These are phyloP conservation scores for Globisporangium acanthophoron DNA, from an alignment of 352 stramenopile species.

Conservation along the genomic window DNA sequence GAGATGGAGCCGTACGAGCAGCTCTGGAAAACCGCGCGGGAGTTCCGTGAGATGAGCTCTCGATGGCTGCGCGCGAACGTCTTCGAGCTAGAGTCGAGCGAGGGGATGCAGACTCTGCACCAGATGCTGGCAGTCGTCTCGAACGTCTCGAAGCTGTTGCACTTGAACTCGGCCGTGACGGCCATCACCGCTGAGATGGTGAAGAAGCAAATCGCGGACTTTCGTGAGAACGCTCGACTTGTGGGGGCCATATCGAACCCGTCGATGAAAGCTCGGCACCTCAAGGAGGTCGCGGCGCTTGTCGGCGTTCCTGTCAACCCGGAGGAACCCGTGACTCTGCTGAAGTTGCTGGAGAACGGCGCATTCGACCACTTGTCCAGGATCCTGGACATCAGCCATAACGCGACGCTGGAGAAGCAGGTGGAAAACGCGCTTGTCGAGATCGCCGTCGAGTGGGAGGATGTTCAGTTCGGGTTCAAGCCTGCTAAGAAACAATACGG, in stretches of 20 bases:
- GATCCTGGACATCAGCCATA: conserved; percentile 60
- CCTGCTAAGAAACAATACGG: neutral
- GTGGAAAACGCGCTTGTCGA: conserved; percentile 42
- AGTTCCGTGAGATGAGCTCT: conserved; percentile 72
- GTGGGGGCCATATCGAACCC: conserved; percentile 65
- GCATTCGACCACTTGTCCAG: conserved; percentile 41
- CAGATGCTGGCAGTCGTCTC: conserved; percentile 51
- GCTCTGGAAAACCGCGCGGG: conserved; percentile 59
- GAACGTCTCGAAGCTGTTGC: conserved; percentile 49
- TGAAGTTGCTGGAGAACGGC: conserved; percentile 71
- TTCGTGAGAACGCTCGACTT: conserved; percentile 56
- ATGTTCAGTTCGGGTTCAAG: conserved; percentile 41
- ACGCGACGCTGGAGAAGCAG: conserved; percentile 59
- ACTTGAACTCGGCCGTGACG: conserved; percentile 45
- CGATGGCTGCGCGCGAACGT: conserved; percentile 59
- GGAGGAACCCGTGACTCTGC: conserved; percentile 46
- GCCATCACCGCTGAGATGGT: conserved; percentile 66
- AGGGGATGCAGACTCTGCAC: conserved; percentile 39
- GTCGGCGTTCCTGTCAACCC: conserved; percentile 41
- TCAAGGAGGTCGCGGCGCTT: conserved; percentile 46
- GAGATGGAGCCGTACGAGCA: conserved; percentile 74
- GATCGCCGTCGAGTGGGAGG: conserved; percentile 47
- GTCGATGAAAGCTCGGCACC: conserved; percentile 57
- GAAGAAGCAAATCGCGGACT: conserved; percentile 78
- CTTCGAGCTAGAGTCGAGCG: conserved; percentile 55